These are phyloP conservation scores for Massariosphaeria phaeospora DNA, from an alignment of 495 filamentous ascomycete species.

Conservation along the genomic window DNA sequence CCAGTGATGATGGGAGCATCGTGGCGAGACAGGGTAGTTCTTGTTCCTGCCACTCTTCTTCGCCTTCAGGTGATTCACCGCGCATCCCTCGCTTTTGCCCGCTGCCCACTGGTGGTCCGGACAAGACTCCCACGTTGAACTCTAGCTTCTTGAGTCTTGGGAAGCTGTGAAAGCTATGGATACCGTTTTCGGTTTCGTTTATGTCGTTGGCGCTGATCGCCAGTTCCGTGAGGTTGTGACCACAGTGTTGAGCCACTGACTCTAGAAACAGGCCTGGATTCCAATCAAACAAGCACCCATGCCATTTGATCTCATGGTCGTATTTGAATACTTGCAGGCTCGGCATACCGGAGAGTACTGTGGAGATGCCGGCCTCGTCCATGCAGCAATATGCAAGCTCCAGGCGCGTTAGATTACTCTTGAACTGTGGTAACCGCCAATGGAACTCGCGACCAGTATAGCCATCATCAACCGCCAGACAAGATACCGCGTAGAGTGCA, in stretches of 20 bases:
- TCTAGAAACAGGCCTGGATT: neutral
- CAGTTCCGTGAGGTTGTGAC: neutral
- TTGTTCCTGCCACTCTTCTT: neutral
- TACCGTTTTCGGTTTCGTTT: neutral
- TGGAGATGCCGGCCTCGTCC: neutral
- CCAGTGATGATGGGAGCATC: neutral
- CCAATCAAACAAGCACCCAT: neutral
- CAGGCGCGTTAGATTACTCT: neutral
- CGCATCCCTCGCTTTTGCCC: neutral
- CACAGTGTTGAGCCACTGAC: neutral
- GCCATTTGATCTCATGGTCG: neutral
- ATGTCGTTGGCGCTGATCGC: neutral
- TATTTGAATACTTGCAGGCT: constrained; percentile 1
- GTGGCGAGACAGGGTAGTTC: neutral
- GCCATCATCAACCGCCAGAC: neutral
- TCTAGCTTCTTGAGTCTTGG: neutral
- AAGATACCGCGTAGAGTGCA: neutral
- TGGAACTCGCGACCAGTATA: neutral
- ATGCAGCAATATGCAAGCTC: constrained; percentile 6
- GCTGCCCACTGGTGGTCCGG: neutral
- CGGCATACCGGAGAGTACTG: neutral
- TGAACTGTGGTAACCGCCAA: neutral
- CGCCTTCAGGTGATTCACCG: neutral
- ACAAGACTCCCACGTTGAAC: neutral
- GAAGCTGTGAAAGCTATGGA: neutral